phyloP scores from a whole-genome alignment of 345 rosid species.

The Dipteronia dyeriana region DNA sequence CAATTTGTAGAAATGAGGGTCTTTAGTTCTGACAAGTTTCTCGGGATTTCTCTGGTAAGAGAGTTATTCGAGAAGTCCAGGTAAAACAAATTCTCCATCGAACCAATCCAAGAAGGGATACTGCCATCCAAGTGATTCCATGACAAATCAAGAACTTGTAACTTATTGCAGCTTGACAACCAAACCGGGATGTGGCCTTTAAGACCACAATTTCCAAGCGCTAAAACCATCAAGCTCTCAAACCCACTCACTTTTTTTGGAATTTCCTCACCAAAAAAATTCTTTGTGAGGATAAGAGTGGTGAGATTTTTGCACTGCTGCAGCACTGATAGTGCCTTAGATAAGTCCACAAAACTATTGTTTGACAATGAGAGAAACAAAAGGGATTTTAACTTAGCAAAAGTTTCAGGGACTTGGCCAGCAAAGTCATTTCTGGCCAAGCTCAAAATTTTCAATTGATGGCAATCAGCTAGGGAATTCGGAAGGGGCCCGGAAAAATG shows the following conservation, averaged over 20 bases:
- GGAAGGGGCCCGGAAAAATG: constrained; percentile 71
- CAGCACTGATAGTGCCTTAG: constrained; percentile 59
- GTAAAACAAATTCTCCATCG: constrained; percentile 81
- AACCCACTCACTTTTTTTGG: constrained; percentile 55
- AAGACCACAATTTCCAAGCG: constrained; percentile 83
- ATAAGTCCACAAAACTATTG: constrained; percentile 65
- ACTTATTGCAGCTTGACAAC: constrained; percentile 68
- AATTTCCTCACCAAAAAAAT: constrained; percentile 70
- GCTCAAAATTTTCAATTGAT: constrained; percentile 62
- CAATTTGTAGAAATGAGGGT: constrained; percentile 54
- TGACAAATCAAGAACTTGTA: constrained; percentile 86
- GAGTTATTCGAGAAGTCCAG: constrained; percentile 93
- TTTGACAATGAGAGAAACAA: constrained; percentile 69
- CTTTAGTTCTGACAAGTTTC: constrained; percentile 58
- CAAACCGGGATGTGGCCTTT: constrained; percentile 81
- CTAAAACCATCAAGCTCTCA: constrained; percentile 58
- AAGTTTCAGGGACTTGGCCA: constrained; percentile 65
- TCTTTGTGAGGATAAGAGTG: constrained; percentile 79
- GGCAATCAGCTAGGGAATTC: constrained; percentile 68
- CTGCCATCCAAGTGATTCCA: constrained; percentile 76
- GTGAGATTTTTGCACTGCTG: constrained; percentile 77
- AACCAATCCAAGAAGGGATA: constrained; percentile 82
- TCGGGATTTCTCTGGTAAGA: constrained; percentile 76
- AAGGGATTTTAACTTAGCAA: constrained; percentile 58
- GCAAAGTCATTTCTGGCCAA: constrained; percentile 71